Evolutionary conservation across 768 basidiomycete genomes (phyloP).

Genomic region (Hydnum rufescens): DNA sequence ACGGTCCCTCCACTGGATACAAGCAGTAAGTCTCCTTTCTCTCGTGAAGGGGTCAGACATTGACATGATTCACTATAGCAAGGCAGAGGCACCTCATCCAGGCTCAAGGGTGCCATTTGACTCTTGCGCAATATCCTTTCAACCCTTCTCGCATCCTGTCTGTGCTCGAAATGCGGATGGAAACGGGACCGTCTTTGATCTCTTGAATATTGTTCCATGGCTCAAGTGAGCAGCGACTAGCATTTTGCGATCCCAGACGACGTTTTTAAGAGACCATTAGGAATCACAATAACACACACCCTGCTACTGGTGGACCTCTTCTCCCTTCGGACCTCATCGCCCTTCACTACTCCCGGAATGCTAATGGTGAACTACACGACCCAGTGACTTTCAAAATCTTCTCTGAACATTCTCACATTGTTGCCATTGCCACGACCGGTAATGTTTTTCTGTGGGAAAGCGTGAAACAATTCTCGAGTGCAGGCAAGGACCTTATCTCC

Average conservation of each 20-base stretch:
- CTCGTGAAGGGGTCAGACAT: slow-evolving; percentile 3
- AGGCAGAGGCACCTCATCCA: slow-evolving; percentile 42
- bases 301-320: slow-evolving; percentile 55
- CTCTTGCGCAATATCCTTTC: slow-evolving; percentile 80
- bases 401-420: slow-evolving; percentile 88
- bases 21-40: slow-evolving; percentile 30
- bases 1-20: slow-evolving; percentile 51
- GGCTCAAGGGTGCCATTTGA: slow-evolving; percentile 62
- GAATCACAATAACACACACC: slow-evolving; percentile 64
- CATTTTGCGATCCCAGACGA: slow-evolving; percentile 4
- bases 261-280: slow-evolving; percentile 20
- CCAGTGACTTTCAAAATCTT: slow-evolving; percentile 97
- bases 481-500: slow-evolving; percentile 65
- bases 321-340: slow-evolving; percentile 52
- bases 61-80: slow-evolving; percentile 27
- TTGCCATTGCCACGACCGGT: slow-evolving; percentile 72
- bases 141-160: slow-evolving; percentile 77
- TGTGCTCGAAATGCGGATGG: slow-evolving; percentile 68
- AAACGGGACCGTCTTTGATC: slow-evolving; percentile 65
- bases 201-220: slow-evolving; percentile 88
- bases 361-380: slow-evolving; percentile 77
- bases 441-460: slow-evolving; percentile 91
- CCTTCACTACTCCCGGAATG: slow-evolving; percentile 67
- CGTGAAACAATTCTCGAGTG: slow-evolving; percentile 31
- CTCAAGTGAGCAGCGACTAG: slow-evolving; percentile 51